Percentiles rank a stretch among this genome's conserved stretches.
Conservation (phyloP, 2,329 filamentous ascomycete species). For the Fusarium circinatum region DNA sequence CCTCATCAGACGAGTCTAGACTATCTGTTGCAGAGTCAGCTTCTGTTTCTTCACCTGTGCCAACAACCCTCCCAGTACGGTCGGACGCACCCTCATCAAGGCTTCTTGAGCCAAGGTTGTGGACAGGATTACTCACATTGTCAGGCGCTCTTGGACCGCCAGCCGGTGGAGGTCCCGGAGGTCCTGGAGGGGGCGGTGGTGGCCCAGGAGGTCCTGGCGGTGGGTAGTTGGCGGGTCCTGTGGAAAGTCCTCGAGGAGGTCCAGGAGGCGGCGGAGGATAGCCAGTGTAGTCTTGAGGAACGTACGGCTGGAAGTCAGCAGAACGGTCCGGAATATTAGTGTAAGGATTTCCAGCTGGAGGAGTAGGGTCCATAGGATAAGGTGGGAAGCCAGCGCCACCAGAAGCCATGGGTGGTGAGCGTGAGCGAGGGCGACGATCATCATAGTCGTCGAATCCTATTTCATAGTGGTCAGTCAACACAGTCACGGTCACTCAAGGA, state of each 20-base stretch:
- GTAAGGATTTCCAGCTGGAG: constrained; percentile 43
- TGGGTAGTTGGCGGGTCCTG: constrained; percentile 6
- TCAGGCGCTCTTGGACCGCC: constrained; percentile 51
- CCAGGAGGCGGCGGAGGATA: constrained; percentile 54
- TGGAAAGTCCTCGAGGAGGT: constrained; percentile 36
- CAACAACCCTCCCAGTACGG: constrained; percentile 42
- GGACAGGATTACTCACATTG: constrained; percentile 57
- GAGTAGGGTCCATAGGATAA: constrained; percentile 48
- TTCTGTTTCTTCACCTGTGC: not conserved
- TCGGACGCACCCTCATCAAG: constrained; percentile 53
- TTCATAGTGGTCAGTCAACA: constrained; percentile 23
- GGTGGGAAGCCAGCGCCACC: constrained; percentile 62
- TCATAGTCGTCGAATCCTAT: constrained; percentile 49
- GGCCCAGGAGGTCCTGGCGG: constrained; percentile 46
- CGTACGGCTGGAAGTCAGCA: constrained; percentile 53
- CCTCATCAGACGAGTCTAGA: constrained; percentile 37
- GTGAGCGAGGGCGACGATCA: constrained; percentile 53
- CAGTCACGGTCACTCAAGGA: constrained; percentile 3
- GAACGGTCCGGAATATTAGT: constrained; percentile 50
- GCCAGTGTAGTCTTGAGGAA: constrained; percentile 55
- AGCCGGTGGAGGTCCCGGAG: constrained; percentile 48
- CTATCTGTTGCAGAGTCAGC: constrained; percentile 46
- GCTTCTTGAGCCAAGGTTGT: constrained; percentile 40
- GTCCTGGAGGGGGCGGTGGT: constrained; percentile 40
- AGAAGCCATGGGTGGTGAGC: constrained; percentile 62